These are phyloP conservation scores for Wickerhamiella dianesei DNA, from an alignment of 805 yeast species.

Conservation along the genomic window DNA sequence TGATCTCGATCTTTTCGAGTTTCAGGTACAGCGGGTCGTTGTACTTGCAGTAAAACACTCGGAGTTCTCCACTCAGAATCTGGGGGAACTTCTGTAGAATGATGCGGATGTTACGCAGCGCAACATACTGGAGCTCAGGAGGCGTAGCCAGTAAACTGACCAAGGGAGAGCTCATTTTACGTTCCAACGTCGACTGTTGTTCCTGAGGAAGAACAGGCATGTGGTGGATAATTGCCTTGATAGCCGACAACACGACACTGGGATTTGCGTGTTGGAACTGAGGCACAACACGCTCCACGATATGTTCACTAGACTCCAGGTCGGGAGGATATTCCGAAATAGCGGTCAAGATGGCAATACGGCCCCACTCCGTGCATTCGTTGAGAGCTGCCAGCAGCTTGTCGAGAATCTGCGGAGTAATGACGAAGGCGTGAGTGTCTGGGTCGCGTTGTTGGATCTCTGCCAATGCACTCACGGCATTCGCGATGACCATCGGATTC, in stretches of 20 bases:
- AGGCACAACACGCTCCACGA: conserved; percentile 80
- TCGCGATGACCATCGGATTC: conserved; percentile 96
- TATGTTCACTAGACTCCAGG: conserved; percentile 60
- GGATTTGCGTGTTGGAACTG: conserved; percentile 96
- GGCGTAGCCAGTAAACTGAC: conserved; percentile 78
- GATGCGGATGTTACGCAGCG: conserved; percentile 78
- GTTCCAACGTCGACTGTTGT: conserved; percentile 36
- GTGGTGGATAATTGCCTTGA: conserved; percentile 68
- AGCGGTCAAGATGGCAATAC: conserved; percentile 77
- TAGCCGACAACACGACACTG: conserved; percentile 76
- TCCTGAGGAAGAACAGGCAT: conserved; percentile 22
- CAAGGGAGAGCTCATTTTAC: conserved; percentile 69
- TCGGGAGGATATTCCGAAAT: conserved; percentile 51
- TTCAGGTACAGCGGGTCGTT: conserved; percentile 88
- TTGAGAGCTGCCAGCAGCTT: conserved; percentile 72
- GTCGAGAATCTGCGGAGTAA: conserved; percentile 29
- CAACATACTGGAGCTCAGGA: conserved; percentile 91
- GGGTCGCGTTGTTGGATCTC: conserved; percentile 67
- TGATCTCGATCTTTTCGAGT: conserved; percentile 84
- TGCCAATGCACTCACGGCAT: conserved; percentile 71
- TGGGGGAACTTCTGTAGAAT: conserved; percentile 79
- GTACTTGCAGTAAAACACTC: conserved; percentile 81
- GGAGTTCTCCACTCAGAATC: conserved; percentile 59
- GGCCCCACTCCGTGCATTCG: conserved; percentile 99
- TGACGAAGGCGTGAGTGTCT: conserved; percentile 34